A percentile compares a stretch with the other conserved stretches of the same genome.
phyloP scores from a whole-genome alignment of 2,329 filamentous ascomycete genomes.

The Aureobasidium pullulans region DNA sequence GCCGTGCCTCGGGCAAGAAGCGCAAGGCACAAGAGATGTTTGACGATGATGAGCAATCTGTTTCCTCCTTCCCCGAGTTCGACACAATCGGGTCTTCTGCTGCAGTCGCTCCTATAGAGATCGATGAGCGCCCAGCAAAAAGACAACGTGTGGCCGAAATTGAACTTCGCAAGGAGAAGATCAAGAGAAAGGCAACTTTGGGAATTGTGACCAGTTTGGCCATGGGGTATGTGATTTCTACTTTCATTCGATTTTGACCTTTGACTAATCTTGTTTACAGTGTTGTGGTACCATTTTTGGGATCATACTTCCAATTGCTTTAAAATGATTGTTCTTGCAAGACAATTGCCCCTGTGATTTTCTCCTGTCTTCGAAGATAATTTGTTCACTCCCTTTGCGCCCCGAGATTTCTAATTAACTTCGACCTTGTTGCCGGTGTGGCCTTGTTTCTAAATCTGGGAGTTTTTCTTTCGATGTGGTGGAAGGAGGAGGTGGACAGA shows the following conservation, averaged over 20 bases:
- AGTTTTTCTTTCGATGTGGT: background rate
- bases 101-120: constrained; percentile 31
- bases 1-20: constrained; percentile 41
- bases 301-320: background rate
- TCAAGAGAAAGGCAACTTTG: constrained; percentile 76
- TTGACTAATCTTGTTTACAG: background rate
- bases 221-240: constrained; percentile 66
- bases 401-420: background rate
- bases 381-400: background rate
- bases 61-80: constrained; percentile 26
- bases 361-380: background rate
- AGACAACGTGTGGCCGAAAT: constrained; percentile 68
- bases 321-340: background rate
- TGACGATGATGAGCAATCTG: constrained; percentile 43
- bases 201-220: constrained; percentile 82
- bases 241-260: too few species aligned
- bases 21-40: constrained; percentile 68
- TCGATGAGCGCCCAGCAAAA: constrained; percentile 54
- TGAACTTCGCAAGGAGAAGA: constrained; percentile 75
- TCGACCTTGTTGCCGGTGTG: background rate
- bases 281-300: background rate
- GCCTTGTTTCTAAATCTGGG: background rate
- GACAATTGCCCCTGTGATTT: background rate
- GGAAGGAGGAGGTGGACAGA: background rate
- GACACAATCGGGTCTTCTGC: background rate